Percentiles rank a stretch among this genome's conserved stretches.
Conservation (phyloP, 2,329 filamentous ascomycete genomes). For the Pezicula radicicola region DNA sequence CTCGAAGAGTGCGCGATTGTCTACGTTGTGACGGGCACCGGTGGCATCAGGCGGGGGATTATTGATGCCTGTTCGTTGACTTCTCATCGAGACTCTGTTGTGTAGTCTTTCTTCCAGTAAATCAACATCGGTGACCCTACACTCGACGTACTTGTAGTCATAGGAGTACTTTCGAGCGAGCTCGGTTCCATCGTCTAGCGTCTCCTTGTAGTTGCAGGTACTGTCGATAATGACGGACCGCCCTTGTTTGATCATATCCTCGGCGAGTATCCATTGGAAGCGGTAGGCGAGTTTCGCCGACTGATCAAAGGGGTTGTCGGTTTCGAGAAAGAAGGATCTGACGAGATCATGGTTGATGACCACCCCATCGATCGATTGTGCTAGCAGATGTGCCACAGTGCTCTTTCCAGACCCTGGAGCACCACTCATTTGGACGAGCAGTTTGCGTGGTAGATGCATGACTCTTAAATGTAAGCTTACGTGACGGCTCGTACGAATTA, state of each 20-base stretch:
- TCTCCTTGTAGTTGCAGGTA: conserved; percentile 32
- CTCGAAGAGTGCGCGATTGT: conserved; percentile 19
- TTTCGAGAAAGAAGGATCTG: conserved; percentile 29
- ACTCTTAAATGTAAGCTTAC: not conserved
- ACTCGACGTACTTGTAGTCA: conserved; percentile 31
- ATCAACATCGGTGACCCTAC: conserved; percentile 25
- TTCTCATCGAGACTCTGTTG: conserved; percentile 22
- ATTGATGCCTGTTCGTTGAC: conserved; percentile 28
- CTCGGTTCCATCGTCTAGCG: conserved; percentile 25
- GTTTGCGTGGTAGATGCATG: conserved; percentile 23
- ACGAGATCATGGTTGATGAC: conserved; percentile 36
- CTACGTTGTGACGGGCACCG: conserved; percentile 4
- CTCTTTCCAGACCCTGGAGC: conserved; percentile 37
- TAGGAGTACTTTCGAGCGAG: conserved; percentile 24
- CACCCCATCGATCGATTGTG: conserved; percentile 22
- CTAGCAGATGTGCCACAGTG: conserved; percentile 29
- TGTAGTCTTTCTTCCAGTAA: conserved; percentile 28
- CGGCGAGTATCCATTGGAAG: conserved; percentile 34
- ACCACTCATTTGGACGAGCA: conserved; percentile 34
- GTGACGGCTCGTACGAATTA: too few species aligned
- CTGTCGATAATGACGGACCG: conserved; percentile 34
- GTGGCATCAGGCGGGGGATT: conserved; percentile 18
- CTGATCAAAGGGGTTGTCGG: conserved; percentile 26
- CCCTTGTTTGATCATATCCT: conserved; percentile 31
- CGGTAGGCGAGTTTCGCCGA: conserved; percentile 29